Base-by-base conservation (phyloP, 176 grass and related monocot species). In the Microstegium vimineum region DNA sequence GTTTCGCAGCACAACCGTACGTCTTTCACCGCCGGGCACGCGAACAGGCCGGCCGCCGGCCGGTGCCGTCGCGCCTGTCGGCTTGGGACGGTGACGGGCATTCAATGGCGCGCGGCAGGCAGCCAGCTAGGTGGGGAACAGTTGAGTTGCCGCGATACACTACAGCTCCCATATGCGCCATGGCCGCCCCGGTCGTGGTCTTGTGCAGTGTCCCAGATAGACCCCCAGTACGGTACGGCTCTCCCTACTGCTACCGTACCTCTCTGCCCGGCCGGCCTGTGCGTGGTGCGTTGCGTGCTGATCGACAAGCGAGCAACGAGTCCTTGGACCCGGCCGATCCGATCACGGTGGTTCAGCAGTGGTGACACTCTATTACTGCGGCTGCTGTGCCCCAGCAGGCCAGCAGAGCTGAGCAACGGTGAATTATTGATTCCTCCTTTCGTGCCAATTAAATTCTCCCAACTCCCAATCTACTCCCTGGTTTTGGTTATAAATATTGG, bases 61-160 rank as follows among this genome's bases (percentile, higher is more conserved):
- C 71, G 30, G 46, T 17, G 38, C 38, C 38, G 42, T 38, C 43
- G 37, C 42, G 46, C 23, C n/a, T 11, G 12, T 62, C 60, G 62
- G 6, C 62, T 42, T 75, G 43, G 76, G 59, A 78, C 59, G 67
- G 77, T 72, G 85, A 85, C 52, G 28, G 57, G 85, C 82, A 91
- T 91, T 88, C 57, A 91, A 85, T 78, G 1, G 31, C 71, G 56
- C 73, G 6, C 67, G 23, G 35, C 65, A 23, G 56, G 12, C 32
- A 6, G 25, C 6, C 62, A 65, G 25, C 6, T 31, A 65, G 75
- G 8, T 15, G 12, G 63, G 43, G 85, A 73, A 8, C 57, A 14
- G 89, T 91, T 88, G 89, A 74, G 57, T 51, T 59, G 59, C 40
- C 10, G 16, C n/a, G 6, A 63, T 49, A 23, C 60, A 63, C n/a